A percentile compares a stretch with the other conserved stretches of the same genome.
phyloP scores from a whole-genome alignment of 176 grass and related monocot species.

The Rhipidocladum racemiflorum region DNA sequence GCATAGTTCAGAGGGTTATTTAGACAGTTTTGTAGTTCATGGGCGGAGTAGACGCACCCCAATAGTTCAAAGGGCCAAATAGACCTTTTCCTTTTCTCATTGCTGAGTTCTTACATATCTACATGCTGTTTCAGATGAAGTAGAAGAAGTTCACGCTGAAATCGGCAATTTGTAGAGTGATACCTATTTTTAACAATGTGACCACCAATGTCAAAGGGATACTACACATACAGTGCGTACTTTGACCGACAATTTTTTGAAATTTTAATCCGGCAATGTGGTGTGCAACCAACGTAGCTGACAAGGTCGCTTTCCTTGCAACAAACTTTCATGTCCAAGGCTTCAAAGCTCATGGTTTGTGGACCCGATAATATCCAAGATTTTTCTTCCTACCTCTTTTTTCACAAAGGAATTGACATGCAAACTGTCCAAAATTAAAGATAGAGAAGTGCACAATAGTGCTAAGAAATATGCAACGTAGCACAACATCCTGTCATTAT shows the following conservation, averaged over 20 bases:
- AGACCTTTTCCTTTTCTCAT: background rate
- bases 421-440: background rate
- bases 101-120: background rate
- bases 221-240: background rate
- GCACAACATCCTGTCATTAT: background rate
- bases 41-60: too few relatives aligned
- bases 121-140: background rate
- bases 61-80: too few relatives aligned
- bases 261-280: background rate
- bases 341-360: background rate
- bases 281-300: background rate
- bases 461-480: background rate
- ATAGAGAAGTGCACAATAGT: background rate
- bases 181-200: background rate
- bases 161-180: background rate
- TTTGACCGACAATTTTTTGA: background rate
- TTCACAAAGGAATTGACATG: background rate
- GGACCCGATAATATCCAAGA: background rate
- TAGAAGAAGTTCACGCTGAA: background rate
- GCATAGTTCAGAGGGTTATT: too few relatives aligned
- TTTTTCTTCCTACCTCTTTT: background rate
- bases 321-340: background rate
- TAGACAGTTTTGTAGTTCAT: too few relatives aligned
- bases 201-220: background rate
- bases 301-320: background rate